These are phyloP conservation scores for Candida ipomoeae DNA, from an alignment of 805 yeast species.

Conservation along the genomic window DNA sequence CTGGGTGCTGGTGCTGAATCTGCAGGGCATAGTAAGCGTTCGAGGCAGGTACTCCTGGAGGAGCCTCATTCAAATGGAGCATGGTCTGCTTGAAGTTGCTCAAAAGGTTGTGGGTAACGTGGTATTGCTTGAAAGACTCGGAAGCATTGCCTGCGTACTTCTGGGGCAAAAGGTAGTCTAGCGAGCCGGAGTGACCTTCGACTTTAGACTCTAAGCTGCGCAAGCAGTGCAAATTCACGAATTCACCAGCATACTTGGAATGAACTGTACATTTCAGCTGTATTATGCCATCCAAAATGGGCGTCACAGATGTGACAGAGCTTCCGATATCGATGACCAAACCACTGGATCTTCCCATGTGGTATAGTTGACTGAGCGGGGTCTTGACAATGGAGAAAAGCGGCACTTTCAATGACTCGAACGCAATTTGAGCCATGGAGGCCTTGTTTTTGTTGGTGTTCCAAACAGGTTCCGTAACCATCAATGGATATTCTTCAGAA, in stretches of 20 bases:
- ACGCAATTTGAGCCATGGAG: slow-evolving; percentile 64
- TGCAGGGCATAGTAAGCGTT: slow-evolving; percentile 17
- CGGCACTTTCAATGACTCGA: slow-evolving; percentile 72
- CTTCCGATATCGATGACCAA: slow-evolving; percentile 80
- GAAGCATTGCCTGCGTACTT: slow-evolving; percentile 5
- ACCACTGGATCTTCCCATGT: slow-evolving; percentile 74
- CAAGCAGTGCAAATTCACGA: slow-evolving; percentile 60
- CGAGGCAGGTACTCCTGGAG: slow-evolving; percentile 14
- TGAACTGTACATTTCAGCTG: slow-evolving; percentile 61
- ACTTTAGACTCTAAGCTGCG: slow-evolving; percentile 37
- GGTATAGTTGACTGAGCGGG: slow-evolving; percentile 73
- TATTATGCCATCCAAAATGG: slow-evolving; percentile 71
- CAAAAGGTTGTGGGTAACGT: slow-evolving; percentile 30
- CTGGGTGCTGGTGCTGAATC: slow-evolving; percentile 21
- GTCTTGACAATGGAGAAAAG: slow-evolving; percentile 69
- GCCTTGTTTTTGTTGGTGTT: slow-evolving; percentile 54
- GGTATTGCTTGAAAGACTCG: slow-evolving; percentile 35
- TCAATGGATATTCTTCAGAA: slow-evolving; percentile 63
- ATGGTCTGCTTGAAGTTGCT: slow-evolving; percentile 34
- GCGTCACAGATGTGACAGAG: slow-evolving; percentile 65
- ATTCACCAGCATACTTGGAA: slow-evolving; percentile 82
- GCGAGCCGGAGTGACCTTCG: slow-evolving; percentile 17
- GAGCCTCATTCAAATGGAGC: slow-evolving; percentile 23
- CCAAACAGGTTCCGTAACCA: slow-evolving; percentile 64
- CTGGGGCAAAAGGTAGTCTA: slow-evolving; percentile 15